Evolutionary conservation across 2,329 filamentous ascomycete genomes (phyloP).

Genomic region (Fusarium nurragi): DNA sequence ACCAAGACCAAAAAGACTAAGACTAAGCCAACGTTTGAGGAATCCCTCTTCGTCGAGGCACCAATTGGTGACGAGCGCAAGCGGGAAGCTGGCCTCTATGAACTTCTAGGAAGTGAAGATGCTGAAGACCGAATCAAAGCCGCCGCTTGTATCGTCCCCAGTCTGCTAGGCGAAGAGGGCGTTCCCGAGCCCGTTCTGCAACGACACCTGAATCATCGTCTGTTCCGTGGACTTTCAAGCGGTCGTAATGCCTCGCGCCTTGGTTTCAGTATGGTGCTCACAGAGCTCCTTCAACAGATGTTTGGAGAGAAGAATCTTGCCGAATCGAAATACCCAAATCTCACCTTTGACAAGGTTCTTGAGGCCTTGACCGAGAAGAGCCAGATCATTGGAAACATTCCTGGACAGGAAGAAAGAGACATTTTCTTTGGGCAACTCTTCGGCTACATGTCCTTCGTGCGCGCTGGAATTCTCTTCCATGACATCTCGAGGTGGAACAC

Average conservation of each 20-base stretch:
- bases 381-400: constrained; percentile 61
- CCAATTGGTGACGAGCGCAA: constrained; percentile 63
- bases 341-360: constrained; percentile 66
- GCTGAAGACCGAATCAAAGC: constrained; percentile 64
- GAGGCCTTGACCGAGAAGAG: constrained; percentile 65
- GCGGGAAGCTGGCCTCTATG: constrained; percentile 68
- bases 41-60: constrained; percentile 61
- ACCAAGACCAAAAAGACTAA: constrained; percentile 30
- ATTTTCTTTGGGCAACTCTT: constrained; percentile 87
- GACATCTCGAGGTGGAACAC: constrained; percentile 68
- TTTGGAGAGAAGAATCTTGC: constrained; percentile 63
- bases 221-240: constrained; percentile 90
- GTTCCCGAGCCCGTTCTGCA: constrained; percentile 63
- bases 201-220: constrained; percentile 69
- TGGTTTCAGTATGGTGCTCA: constrained; percentile 89
- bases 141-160: constrained; percentile 66
- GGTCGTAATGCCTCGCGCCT: constrained; percentile 87
- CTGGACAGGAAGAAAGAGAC: constrained; percentile 83
- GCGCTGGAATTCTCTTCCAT: constrained; percentile 76
- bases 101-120: constrained; percentile 69
- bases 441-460: constrained; percentile 85
- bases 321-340: constrained; percentile 58
- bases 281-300: constrained; percentile 79
- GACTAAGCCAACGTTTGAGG: constrained; percentile 46
- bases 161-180: constrained; percentile 59